These are phyloP conservation scores for Exophiala sp. DNA, from an alignment of 2,329 filamentous ascomycete species.

Conservation along the genomic window DNA sequence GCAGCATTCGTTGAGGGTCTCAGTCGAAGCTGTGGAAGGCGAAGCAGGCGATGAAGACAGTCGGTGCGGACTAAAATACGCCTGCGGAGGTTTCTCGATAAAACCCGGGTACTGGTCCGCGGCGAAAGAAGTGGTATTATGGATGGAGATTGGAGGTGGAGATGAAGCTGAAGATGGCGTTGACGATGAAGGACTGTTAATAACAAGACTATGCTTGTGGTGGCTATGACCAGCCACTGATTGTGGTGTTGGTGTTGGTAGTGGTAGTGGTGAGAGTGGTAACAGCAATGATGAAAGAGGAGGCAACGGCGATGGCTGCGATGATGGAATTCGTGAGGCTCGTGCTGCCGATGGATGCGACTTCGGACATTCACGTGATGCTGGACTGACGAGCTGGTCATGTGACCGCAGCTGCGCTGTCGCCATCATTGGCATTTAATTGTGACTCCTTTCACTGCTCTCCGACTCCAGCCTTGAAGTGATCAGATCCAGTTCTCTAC, in stretches of 20 bases:
- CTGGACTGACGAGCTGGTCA: background rate
- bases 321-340: background rate
- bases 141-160: constrained; percentile 2
- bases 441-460: too few relatives aligned
- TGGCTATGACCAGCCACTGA: background rate
- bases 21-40: constrained; percentile 13
- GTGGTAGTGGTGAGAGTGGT: background rate
- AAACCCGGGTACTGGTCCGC: constrained; percentile 2
- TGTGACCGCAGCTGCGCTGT: background rate
- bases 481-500: too few relatives aligned
- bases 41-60: background rate
- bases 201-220: background rate
- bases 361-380: background rate
- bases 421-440: background rate
- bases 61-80: constrained; percentile 16
- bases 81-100: constrained; percentile 14
- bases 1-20: constrained; percentile 27
- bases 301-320: too few relatives aligned
- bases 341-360: background rate
- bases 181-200: constrained; percentile 6
- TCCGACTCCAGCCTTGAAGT: too few relatives aligned
- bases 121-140: background rate
- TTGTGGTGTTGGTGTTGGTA: background rate
- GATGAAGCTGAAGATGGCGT: constrained; percentile 6
- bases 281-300: background rate